phyloP scores from a whole-genome alignment of 2,329 filamentous ascomycete genomes.

The Paramyrothecium roridum region DNA sequence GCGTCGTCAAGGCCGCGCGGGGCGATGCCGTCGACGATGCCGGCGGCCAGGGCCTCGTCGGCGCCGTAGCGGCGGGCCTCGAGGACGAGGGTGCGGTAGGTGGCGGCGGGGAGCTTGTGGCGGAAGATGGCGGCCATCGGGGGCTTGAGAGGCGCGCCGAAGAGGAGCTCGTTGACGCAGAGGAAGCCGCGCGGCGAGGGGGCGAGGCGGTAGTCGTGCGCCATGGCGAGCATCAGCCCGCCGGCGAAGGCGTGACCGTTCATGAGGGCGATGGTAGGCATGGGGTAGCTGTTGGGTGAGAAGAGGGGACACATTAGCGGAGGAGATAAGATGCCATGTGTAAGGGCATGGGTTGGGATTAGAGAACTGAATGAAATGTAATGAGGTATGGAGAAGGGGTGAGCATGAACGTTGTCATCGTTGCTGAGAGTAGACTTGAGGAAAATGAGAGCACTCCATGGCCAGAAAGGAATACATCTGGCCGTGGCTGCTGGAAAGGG shows the following conservation, averaged over 20 bases:
- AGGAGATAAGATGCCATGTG: background rate
- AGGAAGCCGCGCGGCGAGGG: constrained; percentile 68
- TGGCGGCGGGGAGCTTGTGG: constrained; percentile 56
- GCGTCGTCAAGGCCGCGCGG: constrained; percentile 55
- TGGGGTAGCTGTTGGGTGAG: constrained; percentile 52
- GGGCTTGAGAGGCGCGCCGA: constrained; percentile 71
- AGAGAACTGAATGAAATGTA: background rate
- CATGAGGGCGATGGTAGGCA: constrained; percentile 77
- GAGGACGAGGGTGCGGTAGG: constrained; percentile 65
- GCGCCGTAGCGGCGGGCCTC: constrained; percentile 68
- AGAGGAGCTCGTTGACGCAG: constrained; percentile 79
- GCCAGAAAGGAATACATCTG: too few species aligned
- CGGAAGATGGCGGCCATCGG: constrained; percentile 75
- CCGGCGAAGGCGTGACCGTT: constrained; percentile 81
- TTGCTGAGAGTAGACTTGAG: background rate
- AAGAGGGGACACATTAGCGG: background rate
- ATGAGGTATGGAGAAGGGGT: background rate
- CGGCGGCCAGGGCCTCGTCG: constrained; percentile 58
- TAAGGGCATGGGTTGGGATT: background rate
- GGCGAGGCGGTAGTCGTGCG: constrained; percentile 81
- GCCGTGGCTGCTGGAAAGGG: too few species aligned
- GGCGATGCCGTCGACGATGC: constrained; percentile 67
- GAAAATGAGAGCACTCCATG: constrained; percentile 1
- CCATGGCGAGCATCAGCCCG: constrained; percentile 77
- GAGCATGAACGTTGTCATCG: constrained; percentile 1